phyloP scores from a whole-genome alignment of 169 alveolate genomes.

The Perkinsus olseni region DNA sequence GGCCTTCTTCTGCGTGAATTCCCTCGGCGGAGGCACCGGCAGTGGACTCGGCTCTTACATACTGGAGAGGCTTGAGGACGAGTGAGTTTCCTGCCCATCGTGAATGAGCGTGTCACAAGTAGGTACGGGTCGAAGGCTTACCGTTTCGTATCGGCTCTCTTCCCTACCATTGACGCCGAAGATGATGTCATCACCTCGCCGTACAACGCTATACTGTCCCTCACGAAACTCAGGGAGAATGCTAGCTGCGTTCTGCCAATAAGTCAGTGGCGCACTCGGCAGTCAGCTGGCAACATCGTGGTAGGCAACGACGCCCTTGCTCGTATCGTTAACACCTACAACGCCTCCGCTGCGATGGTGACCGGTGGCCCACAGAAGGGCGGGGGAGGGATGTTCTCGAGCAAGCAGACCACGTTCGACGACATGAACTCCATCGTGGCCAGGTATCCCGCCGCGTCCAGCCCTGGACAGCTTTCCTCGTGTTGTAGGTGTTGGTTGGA shows the following conservation, averaged over 20 bases:
- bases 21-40: conserved; percentile 99
- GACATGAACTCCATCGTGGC: conserved; percentile 62
- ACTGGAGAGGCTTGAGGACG: conserved; percentile 55
- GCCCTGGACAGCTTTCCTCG: too few relatives aligned
- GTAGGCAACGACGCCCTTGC: neutral
- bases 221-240: conserved; percentile 66
- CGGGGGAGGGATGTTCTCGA: neutral
- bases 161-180: neutral
- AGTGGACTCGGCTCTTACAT: conserved; percentile 92
- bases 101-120: conserved; percentile 18
- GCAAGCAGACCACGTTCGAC: conserved; percentile 46
- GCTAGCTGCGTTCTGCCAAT: conserved; percentile 85
- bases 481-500: conserved; percentile 21
- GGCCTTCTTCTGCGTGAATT: conserved; percentile 86
- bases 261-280: conserved; percentile 66
- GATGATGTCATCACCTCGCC: conserved; percentile 87
- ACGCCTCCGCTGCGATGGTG: neutral
- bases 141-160: neutral
- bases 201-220: conserved; percentile 74
- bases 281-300: neutral
- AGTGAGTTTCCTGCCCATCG: conserved; percentile 79
- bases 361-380: neutral
- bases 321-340: neutral
- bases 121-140: neutral
- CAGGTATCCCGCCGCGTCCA: neutral